Evolutionary conservation across 331 rosid genomes (phyloP), one percentile per base, ranked within the genome.

Genomic region (Quercus lobata): DNA sequence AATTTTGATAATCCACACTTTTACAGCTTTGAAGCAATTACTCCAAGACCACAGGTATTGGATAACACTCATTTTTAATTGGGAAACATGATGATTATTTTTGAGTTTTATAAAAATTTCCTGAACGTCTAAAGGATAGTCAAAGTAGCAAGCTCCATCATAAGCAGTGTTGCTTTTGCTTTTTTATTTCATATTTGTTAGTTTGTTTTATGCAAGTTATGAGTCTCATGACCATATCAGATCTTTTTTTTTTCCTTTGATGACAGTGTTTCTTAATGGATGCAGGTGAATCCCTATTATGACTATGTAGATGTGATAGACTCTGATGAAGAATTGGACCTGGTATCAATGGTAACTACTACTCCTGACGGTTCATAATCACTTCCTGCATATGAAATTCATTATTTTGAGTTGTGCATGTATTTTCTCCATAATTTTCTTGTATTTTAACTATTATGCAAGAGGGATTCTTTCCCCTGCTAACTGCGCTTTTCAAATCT

Each of bases 271-370:
- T 25, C 55, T 75, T 24, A 70, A 44, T 8, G 58, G 17, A 41
- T 71, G 82, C 91, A 93, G 97, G 98, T 25, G 71, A 84, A 88
- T 72, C 72, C 98, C 15, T 93, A 85, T 54, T 93, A 93, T 56
- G 87, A 93, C 75, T 93, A 22, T 74, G 83, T 86, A 77, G 97
- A 92, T 54, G 96, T 88, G 61, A 81, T 93, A 72, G 97, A 93
- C 84, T 93, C 98, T 0, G 97, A 93, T 22, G 96, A 90, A 80
- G 98, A 93, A 79, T 80, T 91, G 86, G 98, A 93, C 82, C 77
- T 93, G 87, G 85, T 91, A 34, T 84, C 96, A 35, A 93, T 93
- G 98, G 92, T 85, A 71, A 91, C 93, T 69, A 2, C 93, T 69
- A 2, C 88, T 24, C 84, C 72, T 19, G 72, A 68, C n/a, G 72